Evolutionary conservation across 495 filamentous ascomycete genomes (phyloP), one percentile per base, ranked within the genome.

Genomic region (Neurospora sp.): DNA sequence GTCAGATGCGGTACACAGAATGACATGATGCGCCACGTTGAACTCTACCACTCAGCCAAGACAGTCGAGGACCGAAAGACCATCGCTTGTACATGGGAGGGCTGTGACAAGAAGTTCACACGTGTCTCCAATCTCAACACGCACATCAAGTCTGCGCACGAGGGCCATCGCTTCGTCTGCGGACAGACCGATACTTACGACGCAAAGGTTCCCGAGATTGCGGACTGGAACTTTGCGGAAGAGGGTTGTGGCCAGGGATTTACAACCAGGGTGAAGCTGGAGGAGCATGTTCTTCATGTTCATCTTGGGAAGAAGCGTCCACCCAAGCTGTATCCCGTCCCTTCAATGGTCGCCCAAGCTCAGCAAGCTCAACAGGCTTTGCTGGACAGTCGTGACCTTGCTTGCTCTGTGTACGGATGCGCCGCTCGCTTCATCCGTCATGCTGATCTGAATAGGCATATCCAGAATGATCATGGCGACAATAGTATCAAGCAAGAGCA

Each of bases 211-310:
- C 27, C 54, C 12, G 89, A 88, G 59, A 82, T 94, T 1, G 78
- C 78, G 6, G 83, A 83, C n/a, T 95, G 92, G 91, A 83, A 88
- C 72, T 87, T 86, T 75, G 69, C 42, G 37, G 79, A 87, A 40
- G 82, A 86, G 71, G 92, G 91, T 4, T 97, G 94, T 76, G 91
- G 90, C 0, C 85, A 87, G 70, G 84, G 84, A 20, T 94, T 93
- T 74, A 83, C 84, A 35, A 90, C 89, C 73, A 94, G 94, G 79
- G 83, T 86, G n/a, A 89, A 87, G 69, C 84, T 97, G 0, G 92
- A 94, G 81, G 91, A 93, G 69, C 94, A 97, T 75, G 86, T 96
- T 46, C 90, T 92, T 27, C 92, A 88, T 11, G 82, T 90, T 0
- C 94, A 97, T 79, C 78, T 96, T 42, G 89, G 89, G 5, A 83